These are phyloP conservation scores for Vitis hybrid DNA, from an alignment of 177 flowering plant species.

Conservation along the genomic window DNA sequence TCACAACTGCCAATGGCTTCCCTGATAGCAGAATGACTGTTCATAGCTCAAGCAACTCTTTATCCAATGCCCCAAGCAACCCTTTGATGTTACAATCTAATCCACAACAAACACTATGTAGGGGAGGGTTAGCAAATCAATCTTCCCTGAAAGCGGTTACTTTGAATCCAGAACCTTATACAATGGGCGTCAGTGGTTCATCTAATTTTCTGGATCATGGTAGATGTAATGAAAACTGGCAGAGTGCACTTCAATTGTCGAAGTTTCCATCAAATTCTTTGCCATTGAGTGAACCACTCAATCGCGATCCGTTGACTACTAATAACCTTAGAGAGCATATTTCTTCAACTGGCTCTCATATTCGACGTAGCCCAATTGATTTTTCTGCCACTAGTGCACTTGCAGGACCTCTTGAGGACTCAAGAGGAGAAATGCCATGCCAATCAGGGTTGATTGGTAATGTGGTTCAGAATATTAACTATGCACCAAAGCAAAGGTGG, in stretches of 20 bases:
- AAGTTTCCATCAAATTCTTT: constrained; percentile 30
- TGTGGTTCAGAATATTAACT: constrained; percentile 22
- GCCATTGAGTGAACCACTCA: constrained; percentile 24
- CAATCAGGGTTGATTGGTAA: constrained; percentile 30
- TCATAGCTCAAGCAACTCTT: constrained; percentile 22
- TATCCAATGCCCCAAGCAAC: constrained; percentile 19
- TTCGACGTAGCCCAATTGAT: constrained; percentile 18
- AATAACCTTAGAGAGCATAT: constrained; percentile 14
- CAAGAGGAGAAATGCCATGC: constrained; percentile 27
- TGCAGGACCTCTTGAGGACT: constrained; percentile 24
- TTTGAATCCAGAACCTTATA: constrained; percentile 22
- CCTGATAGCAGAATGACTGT: constrained; percentile 11
- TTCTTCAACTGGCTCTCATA: constrained; percentile 20
- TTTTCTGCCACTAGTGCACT: constrained; percentile 19
- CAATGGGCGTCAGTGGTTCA: constrained; percentile 20
- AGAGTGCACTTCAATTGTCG: constrained; percentile 25
- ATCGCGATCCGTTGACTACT: constrained; percentile 18
- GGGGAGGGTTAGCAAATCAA: constrained; percentile 32
- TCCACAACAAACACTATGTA: constrained; percentile 15
- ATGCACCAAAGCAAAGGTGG: constrained; percentile 22
- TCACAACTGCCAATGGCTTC: constrained; percentile 21
- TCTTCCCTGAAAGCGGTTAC: constrained; percentile 25
- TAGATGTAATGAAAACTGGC: constrained; percentile 33
- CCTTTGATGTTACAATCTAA: constrained; percentile 29
- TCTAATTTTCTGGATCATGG: constrained; percentile 30